phyloP scores from a whole-genome alignment of 768 basidiomycete genomes.

The Tricholomella constricta region DNA sequence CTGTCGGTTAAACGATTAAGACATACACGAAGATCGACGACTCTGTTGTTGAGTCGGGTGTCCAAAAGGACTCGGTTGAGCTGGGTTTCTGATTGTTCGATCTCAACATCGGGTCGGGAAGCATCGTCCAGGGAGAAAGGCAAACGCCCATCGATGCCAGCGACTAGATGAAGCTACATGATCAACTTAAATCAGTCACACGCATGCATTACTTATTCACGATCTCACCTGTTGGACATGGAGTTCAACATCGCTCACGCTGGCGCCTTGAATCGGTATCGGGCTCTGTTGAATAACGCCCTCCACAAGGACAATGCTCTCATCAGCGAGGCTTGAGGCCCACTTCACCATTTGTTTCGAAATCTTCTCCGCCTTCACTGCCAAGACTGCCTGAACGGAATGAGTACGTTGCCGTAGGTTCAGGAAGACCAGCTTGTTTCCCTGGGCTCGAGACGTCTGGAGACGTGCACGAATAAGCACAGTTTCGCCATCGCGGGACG shows the following conservation, averaged over 20 bases:
- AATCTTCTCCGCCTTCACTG: slow-evolving; percentile 69
- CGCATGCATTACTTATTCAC: not conserved
- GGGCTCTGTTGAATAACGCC: slow-evolving; percentile 78
- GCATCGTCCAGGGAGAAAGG: slow-evolving; percentile 96
- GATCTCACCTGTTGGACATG: slow-evolving; percentile 70
- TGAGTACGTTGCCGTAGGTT: slow-evolving; percentile 86
- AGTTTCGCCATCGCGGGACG: slow-evolving; percentile 65
- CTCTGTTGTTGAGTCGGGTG: slow-evolving; percentile 91
- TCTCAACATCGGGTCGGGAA: slow-evolving; percentile 75
- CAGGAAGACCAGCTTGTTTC: slow-evolving; percentile 94
- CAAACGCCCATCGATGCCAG: slow-evolving; percentile 75
- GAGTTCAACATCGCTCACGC: slow-evolving; percentile 85
- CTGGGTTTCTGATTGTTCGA: slow-evolving; percentile 57
- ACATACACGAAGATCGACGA: slow-evolving; percentile 89
- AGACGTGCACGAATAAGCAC: slow-evolving; percentile 89
- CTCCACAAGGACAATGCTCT: slow-evolving; percentile 91
- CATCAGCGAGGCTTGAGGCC: slow-evolving; percentile 73
- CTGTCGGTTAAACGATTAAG: not conserved
- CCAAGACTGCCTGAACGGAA: slow-evolving; percentile 84
- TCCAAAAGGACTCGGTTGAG: slow-evolving; percentile 86
- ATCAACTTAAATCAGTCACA: slow-evolving; percentile 4
- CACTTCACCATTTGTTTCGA: slow-evolving; percentile 99
- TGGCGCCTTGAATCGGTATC: slow-evolving; percentile 90
- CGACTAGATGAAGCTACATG: slow-evolving; percentile 74
- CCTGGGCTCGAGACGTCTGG: slow-evolving; percentile 89